These are phyloP conservation scores for Rhododendron henanense DNA, from an alignment of 148 eudicot species.

Conservation along the genomic window DNA sequence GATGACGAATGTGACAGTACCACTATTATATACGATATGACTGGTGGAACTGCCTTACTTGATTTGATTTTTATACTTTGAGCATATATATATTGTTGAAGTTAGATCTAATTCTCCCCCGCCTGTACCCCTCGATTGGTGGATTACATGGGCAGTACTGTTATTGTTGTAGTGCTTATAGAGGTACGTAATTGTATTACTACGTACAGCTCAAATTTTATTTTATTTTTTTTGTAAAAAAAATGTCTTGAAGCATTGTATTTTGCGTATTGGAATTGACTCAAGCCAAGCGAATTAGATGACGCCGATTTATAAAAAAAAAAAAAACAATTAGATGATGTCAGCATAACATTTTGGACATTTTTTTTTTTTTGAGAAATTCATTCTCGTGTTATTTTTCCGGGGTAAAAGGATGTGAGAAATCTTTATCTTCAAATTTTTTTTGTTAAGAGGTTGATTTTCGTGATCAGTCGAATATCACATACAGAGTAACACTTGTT, in stretches of 20 bases:
- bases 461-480: not conserved
- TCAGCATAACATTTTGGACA: not conserved
- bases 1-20: not conserved
- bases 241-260: too few relatives aligned
- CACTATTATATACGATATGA: not conserved
- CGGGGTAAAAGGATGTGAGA: not conserved
- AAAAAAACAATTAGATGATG: not conserved
- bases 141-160: not conserved
- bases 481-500: not conserved
- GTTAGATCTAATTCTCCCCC: not conserved
- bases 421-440: not conserved
- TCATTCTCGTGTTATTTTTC: too few relatives aligned
- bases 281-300: too few relatives aligned
- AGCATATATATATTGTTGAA: not conserved
- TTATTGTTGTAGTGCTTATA: too few relatives aligned
- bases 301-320: too few relatives aligned
- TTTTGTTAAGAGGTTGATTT: not conserved
- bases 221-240: too few relatives aligned
- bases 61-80: not conserved
- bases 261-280: too few relatives aligned
- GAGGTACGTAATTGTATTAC: not conserved
- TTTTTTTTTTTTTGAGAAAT: not conserved
- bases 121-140: not conserved
- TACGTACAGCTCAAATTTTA: not conserved
- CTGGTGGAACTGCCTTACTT: not conserved